phyloP scores from a whole-genome alignment of 441 rosid genomes.

The Geranium incanum region DNA sequence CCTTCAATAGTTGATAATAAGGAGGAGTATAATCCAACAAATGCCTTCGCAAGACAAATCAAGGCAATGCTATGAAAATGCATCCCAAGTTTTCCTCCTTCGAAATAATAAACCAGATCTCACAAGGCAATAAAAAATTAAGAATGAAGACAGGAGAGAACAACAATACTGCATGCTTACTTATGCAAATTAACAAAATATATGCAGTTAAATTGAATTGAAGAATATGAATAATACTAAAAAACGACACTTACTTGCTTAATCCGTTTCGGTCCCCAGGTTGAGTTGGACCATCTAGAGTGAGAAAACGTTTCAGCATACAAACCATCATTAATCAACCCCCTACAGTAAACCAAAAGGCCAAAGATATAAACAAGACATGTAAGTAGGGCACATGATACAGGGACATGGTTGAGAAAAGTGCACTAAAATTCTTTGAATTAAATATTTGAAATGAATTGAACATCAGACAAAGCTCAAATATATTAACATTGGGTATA shows the following conservation, averaged over 20 bases:
- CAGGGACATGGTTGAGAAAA: constrained; percentile 1
- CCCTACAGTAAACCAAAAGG: constrained; percentile 37
- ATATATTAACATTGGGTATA: background rate
- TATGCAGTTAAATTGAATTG: background rate
- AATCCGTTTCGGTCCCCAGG: constrained; percentile 84
- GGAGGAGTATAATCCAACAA: background rate
- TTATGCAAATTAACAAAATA: constrained; percentile 1
- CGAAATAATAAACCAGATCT: background rate
- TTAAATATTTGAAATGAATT: background rate
- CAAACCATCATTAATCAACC: constrained; percentile 65
- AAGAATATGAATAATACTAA: background rate
- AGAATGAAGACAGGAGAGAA: background rate
- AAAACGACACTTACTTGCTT: constrained; percentile 53
- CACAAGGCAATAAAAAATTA: background rate
- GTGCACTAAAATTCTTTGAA: background rate
- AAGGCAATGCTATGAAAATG: background rate
- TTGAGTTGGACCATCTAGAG: constrained; percentile 76
- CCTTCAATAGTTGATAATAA: background rate
- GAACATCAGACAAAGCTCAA: background rate
- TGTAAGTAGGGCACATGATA: background rate
- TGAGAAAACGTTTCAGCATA: constrained; percentile 69
- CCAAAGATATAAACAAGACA: constrained; percentile 12
- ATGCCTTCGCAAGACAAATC: background rate
- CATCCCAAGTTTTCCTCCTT: background rate
- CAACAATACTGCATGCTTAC: background rate